phyloP scores from a whole-genome alignment of 1,139 yeast species.

The Debaryomyces udenii region DNA sequence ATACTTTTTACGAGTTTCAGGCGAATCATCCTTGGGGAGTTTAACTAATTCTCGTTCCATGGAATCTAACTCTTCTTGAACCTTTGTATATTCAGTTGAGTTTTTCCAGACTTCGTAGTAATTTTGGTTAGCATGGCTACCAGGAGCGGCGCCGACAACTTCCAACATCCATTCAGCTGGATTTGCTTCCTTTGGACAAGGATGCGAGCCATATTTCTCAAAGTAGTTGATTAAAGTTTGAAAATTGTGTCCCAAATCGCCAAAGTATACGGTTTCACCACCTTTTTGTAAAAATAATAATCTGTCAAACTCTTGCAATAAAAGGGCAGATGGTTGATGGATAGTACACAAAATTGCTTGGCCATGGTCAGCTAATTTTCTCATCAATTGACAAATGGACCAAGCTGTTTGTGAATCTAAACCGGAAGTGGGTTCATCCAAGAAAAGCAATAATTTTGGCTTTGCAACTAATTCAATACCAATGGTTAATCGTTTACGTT shows the following conservation, averaged over 20 bases:
- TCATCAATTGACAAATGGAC: constrained; percentile 79
- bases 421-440: constrained; percentile 46
- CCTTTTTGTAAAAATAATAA: constrained; percentile 72
- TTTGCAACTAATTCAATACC: constrained; percentile 46
- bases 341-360: constrained; percentile 85
- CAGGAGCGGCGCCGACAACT: constrained; percentile 82
- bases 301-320: constrained; percentile 78
- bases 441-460: constrained; percentile 39
- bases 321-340: constrained; percentile 80
- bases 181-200: constrained; percentile 68
- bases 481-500: constrained; percentile 75
- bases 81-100: constrained; percentile 54
- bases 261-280: constrained; percentile 80
- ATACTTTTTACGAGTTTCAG: constrained; percentile 39
- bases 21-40: constrained; percentile 34
- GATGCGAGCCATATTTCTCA: constrained; percentile 67
- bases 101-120: constrained; percentile 68
- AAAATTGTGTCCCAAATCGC: constrained; percentile 73
- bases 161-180: constrained; percentile 88
- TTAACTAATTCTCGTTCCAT: constrained; percentile 51
- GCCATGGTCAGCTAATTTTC: constrained; percentile 75
- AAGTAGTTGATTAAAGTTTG: constrained; percentile 64
- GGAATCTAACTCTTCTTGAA: constrained; percentile 41
- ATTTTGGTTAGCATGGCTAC: constrained; percentile 65
- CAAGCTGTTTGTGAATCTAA: constrained; percentile 56